Base-by-base conservation (phyloP, 1,139 yeast genomes). In the Candida smagusa region DNA sequence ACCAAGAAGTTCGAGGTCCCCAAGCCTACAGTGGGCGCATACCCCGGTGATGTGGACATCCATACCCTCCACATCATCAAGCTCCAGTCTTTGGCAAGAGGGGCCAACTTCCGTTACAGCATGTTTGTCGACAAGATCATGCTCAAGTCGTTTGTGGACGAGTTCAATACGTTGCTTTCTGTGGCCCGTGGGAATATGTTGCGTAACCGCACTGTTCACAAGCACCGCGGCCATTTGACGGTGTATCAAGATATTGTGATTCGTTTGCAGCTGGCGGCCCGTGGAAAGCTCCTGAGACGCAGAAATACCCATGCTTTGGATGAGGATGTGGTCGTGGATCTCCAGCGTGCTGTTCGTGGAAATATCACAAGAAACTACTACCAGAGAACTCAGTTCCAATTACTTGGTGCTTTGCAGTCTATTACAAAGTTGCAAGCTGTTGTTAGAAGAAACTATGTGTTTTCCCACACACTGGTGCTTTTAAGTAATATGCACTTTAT, bases 21-120 rank as follows among this genome's bases (percentile, higher is more conserved):
- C 27, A 24, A 24, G 27, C 27, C 28, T 22, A 12, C 16, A 12
- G 21, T 6, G 11, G 9, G 28, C 34, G 7, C 13, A 28, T 22
- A 32, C 13, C 11, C 26, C 34, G 58, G 58, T n/a, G 63, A 58
- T 35, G 44, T 63, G 25, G 61, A 59, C 28, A 26, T 33, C 22
- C 38, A 40, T 21, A 40, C 43, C 16, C 38, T 32, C 12, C 40
- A 40, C 29, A 53, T 70, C 31, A 53, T 69, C 52, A 60, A 63
- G 40, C 63, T 84, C 23, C 92, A 84, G 54, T 73, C 88, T 0
- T 59, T 80, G 23, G 72, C 84, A 7, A 67, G 85, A 47, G 92
- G 90, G 22, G 81, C 85, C 1, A 68, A 77, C 37, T 63, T 77
- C 44, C 69, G 94, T 35, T 84, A 81, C 54, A 62, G 62, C 22